Evolutionary conservation across 75 land plant genomes (phyloP).

Genomic region (Pinus albicaulis): DNA sequence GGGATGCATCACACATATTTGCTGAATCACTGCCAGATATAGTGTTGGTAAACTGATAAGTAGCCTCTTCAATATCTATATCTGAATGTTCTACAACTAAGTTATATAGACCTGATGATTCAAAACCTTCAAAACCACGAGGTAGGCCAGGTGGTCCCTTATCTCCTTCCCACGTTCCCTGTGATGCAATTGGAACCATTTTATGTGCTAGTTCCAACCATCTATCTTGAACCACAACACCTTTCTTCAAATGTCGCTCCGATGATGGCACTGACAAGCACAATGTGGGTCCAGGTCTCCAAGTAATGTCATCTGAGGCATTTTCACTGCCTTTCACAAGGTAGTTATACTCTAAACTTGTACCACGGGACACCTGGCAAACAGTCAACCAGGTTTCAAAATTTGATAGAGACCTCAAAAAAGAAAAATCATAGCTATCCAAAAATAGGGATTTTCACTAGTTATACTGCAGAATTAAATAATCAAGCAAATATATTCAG

Average conservation of each 20-base stretch:
- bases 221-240: slow-evolving; percentile 37
- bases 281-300: slow-evolving; percentile 59
- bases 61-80: not conserved
- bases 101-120: slow-evolving; percentile 29
- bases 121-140: not conserved
- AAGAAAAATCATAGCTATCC: not conserved
- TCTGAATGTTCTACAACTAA: not conserved
- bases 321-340: slow-evolving; percentile 34
- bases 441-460: not conserved
- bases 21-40: slow-evolving; percentile 42
- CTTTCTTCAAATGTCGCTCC: slow-evolving; percentile 7
- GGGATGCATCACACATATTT: slow-evolving; percentile 30
- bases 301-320: slow-evolving; percentile 27
- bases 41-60: slow-evolving; percentile 46
- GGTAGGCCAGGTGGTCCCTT: slow-evolving; percentile 1
- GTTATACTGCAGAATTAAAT: not conserved
- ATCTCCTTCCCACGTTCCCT: slow-evolving; percentile 45
- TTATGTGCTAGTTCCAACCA: slow-evolving; percentile 26
- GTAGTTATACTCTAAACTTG: slow-evolving; percentile 58
- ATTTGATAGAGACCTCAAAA: slow-evolving; percentile 1
- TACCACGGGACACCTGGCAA: slow-evolving; percentile 49
- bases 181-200: slow-evolving; percentile 14
- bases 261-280: slow-evolving; percentile 33
- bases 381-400: not conserved
- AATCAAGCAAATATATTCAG: not conserved